Evolutionary conservation across 2,329 filamentous ascomycete genomes (phyloP), one percentile per base, ranked within the genome.

Genomic region (Microdochium bolleyi): DNA sequence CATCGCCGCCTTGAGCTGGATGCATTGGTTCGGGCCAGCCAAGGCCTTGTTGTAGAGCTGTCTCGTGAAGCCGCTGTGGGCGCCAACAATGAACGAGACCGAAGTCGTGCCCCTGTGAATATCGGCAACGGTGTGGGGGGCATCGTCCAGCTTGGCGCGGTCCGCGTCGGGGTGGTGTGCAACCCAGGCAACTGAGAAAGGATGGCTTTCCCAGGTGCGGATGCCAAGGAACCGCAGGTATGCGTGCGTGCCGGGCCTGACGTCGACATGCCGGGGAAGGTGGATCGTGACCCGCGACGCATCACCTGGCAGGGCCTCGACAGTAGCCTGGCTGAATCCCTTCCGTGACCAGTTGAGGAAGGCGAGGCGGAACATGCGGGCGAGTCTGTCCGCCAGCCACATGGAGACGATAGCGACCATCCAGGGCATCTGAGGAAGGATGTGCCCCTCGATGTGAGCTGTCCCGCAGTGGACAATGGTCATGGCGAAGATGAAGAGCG

Each of bases 51-150:
- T 75, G 74, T 83, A 95, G 2, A 97, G 82, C 61, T 84, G 84
- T 62, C 89, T 83, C 8, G 94, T 97, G 72, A 96, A 87, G 27
- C 92, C 92, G 0, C 87, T 92, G 55, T 94, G 88, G 25, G 91
- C 89, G 56, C 89, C 89, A 60, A 96, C 86, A 61, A 97, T 77
- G 61, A 96, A 89, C 0, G 88, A 91, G 55, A 96, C 82, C 21
- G 74, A 72, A 0, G 80, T 83, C 3, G 69, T 73, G 52, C 71
- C 67, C 10, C 52, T 57, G 46, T 55, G 58, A 13, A 63, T 58
- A 10, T 60, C 55, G 46, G 59, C 57, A 8, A 50, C 51, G 38
- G 53, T 62, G 14, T 54, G 38, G n/a, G 64, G 61, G 46, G 71
- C 70, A 53, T 74, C 72, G 56, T 71, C 66, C 19, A 72, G 57